Evolutionary conservation across 306 rosid genomes (phyloP).

Genomic region (Lathyrus aphaca): DNA sequence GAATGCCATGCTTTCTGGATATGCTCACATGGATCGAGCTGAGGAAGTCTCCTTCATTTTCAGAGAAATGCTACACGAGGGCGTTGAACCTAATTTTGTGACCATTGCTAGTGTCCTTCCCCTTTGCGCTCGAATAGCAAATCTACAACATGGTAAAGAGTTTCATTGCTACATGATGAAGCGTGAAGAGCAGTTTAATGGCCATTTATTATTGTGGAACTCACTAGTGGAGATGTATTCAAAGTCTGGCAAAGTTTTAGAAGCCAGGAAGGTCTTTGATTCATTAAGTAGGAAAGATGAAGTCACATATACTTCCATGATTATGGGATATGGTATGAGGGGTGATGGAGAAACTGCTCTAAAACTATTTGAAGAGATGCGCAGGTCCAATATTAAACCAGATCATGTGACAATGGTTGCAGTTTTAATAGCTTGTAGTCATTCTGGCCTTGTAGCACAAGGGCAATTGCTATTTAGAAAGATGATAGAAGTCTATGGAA

Average conservation of each 20-base stretch:
- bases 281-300: constrained; percentile 68
- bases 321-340: constrained; percentile 78
- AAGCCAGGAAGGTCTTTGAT: constrained; percentile 76
- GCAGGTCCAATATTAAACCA: constrained; percentile 56
- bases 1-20: constrained; percentile 90
- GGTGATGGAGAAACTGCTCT: constrained; percentile 78
- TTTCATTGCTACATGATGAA: constrained; percentile 82
- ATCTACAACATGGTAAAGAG: constrained; percentile 88
- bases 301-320: constrained; percentile 84
- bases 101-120: constrained; percentile 90
- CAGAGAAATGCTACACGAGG: constrained; percentile 63
- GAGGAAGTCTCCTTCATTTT: constrained; percentile 79
- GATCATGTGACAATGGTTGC: constrained; percentile 86
- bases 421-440: constrained; percentile 83
- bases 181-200: constrained; percentile 51
- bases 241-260: constrained; percentile 75
- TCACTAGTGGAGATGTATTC: constrained; percentile 88
- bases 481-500: constrained; percentile 58
- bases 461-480: constrained; percentile 61
- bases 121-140: constrained; percentile 83
- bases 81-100: constrained; percentile 70
- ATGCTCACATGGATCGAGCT: constrained; percentile 58
- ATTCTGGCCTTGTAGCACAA: constrained; percentile 69
- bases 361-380: constrained; percentile 80
- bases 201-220: constrained; percentile 69